Base-by-base conservation (phyloP, 805 yeast species). In the Suhomyces sp. region DNA sequence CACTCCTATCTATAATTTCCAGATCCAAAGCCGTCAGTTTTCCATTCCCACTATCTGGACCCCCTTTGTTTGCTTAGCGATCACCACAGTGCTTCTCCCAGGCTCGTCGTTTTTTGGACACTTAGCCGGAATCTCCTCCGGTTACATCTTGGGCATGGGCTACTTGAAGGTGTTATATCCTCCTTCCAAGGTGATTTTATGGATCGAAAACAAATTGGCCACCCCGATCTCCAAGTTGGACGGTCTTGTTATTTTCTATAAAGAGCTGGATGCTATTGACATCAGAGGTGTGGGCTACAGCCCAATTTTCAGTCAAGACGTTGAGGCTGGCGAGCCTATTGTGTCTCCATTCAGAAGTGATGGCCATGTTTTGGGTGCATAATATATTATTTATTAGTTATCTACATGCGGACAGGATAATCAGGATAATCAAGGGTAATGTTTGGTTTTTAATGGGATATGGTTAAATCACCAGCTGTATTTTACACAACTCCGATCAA, bases 61-160 rank as follows among this genome's bases (percentile, higher is more conserved):
- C 2, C 95, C 95, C 11, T 64, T 82, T 25, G 46, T 74, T 16
- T 40, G 50, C 18, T 62, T 85, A 44, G 43, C 79, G 1, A 13
- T 76, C 6, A 58, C 74, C 28, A 68, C 77, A 2, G 36, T 83
- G 5, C 27, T 83, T 18, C 54, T 81, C 26, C 90, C 95, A 1
- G 72, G 76, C 6, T 74, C 87, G 4, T 79, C 88, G 38, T 78
- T 85, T 46, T 63, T 82, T 46, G 93, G 95, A 20, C 95, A 87
- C 55, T 63, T 77, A 37, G 71, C 83, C 25, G 91, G 85, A 4
- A 60, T 84, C 26, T 40, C 71, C 3, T 68, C 81, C 9, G 96
- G 96, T 7, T 83, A 73, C 54, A 69, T 76, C 5, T 65, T 82
- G 49, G 80, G 73, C 3, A 59, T 61, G 43, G 87, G 81, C 10